Base-by-base conservation (phyloP, 2,329 filamentous ascomycete genomes). In the Fusarium nelsonii region DNA sequence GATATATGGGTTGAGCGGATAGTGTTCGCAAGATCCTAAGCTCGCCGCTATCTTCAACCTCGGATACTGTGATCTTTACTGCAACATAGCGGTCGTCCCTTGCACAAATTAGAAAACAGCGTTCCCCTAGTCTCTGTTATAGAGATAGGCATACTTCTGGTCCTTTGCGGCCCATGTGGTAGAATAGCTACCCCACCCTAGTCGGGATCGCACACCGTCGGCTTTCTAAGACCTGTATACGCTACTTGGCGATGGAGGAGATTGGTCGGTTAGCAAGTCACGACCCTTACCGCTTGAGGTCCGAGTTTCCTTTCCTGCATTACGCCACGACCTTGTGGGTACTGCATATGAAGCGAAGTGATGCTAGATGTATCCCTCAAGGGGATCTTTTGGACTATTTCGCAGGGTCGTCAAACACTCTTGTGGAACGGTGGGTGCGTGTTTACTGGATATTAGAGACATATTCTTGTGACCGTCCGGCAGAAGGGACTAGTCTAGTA, bases 141-240 rank as follows among this genome's bases (percentile, higher is more conserved):
- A 4, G 2, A 3, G 12, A 8, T n/a, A n/a, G 39, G 16, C 48
- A 33, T 59, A 70, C 63, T 44, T 39, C 32, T 63, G 44, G 18
- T 84, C 81, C 36, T 74, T 73, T 32, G 78, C 81, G 37, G 83
- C 78, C 83, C 81, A 84, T 18, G 82, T 80, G 4, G 82, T 85
- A 1, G 80, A 28, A n/a, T n/a, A n/a, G n/a, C n/a, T n/a, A n/a
- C n/a, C n/a, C n/a, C n/a, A n/a, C n/a, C n/a, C n/a, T n/a, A n/a
- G n/a, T n/a, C n/a, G n/a, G n/a, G n/a, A n/a, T n/a, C n/a, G n/a
- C n/a, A n/a, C n/a, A n/a, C n/a, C n/a, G n/a, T n/a, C n/a, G n/a
- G n/a, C n/a, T 49, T 49, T 49, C 33, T 18, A 49, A 14, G 20
- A 26, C 15, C 7, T 49, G 45, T 6, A 4, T 49, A 26, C 1